A percentile compares a stretch with the other conserved stretches of the same genome.
Evolutionary conservation across 164 flowering plant genomes (phyloP).

Genomic region (Stephania yunnanensis): DNA sequence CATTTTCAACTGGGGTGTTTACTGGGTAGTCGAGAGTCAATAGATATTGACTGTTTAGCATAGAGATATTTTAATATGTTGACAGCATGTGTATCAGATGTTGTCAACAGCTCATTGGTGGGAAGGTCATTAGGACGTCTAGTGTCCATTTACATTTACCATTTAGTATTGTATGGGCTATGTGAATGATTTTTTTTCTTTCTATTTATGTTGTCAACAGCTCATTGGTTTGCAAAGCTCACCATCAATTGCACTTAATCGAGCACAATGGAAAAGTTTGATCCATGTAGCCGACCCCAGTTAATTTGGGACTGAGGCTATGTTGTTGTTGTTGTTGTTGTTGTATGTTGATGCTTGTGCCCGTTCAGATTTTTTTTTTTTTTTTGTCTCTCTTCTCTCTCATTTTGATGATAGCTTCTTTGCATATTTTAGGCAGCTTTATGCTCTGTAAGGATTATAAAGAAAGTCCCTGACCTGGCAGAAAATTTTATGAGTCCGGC

Average conservation of each 20-base stretch:
- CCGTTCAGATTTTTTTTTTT: neutral
- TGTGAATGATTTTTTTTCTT: neutral
- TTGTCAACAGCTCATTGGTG: no score
- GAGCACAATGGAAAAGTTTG: no score
- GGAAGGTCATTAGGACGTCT: no score
- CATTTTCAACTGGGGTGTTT: no score
- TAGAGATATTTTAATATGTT: no score
- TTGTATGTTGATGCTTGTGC: neutral
- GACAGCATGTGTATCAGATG: no score
- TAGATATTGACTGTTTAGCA: neutral
- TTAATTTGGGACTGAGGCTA: no score
- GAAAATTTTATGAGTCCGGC: slow-evolving; percentile 90
- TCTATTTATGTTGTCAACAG: neutral
- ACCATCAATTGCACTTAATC: no score
- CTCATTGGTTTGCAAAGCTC: no score
- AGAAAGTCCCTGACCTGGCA: slow-evolving; percentile 93
- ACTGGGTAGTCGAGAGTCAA: neutral
- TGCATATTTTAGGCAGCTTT: slow-evolving; percentile 70
- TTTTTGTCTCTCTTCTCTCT: neutral
- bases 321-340: no score
- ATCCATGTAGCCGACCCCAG: no score
- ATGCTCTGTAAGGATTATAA: slow-evolving; percentile 88
- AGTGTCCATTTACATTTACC: neutral
- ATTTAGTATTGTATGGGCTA: neutral
- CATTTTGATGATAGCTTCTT: slow-evolving; percentile 1